Evolutionary conservation across 176 grass and related monocot species (phyloP).

Genomic region (Rhynchospora breviuscula): DNA sequence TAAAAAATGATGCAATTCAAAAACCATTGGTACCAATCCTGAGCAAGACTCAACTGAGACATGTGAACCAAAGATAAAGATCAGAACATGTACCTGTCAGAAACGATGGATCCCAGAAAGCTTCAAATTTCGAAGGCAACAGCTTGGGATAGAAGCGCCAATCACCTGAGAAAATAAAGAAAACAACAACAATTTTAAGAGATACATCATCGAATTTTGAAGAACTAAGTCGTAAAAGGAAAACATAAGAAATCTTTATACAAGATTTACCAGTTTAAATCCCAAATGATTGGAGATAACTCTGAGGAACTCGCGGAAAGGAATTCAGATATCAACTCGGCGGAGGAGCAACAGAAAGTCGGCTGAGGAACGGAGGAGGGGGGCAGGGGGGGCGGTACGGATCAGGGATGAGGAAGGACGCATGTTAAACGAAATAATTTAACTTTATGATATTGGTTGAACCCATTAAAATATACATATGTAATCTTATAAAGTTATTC

Average conservation of each 20-base stretch:
- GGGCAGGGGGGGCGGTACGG: too few species aligned
- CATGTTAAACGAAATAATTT: too few species aligned
- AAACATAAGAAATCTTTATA: not conserved
- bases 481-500: too few species aligned
- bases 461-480: too few species aligned
- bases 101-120: not conserved
- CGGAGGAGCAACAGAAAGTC: too few species aligned
- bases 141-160: not conserved
- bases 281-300: too few species aligned
- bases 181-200: not conserved
- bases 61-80: not conserved
- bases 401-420: too few species aligned
- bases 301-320: too few species aligned
- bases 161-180: conserved; percentile 1
- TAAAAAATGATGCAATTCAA: not conserved
- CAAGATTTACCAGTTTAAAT: not conserved
- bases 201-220: not conserved
- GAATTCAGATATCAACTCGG: too few species aligned
- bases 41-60: not conserved
- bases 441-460: too few species aligned
- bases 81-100: not conserved
- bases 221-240: not conserved
- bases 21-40: not conserved
- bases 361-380: too few species aligned
- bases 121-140: not conserved